Evolutionary conservation across 441 rosid genomes (phyloP), one percentile per base, ranked within the genome.

Genomic region (Dalechampia spathulata): DNA sequence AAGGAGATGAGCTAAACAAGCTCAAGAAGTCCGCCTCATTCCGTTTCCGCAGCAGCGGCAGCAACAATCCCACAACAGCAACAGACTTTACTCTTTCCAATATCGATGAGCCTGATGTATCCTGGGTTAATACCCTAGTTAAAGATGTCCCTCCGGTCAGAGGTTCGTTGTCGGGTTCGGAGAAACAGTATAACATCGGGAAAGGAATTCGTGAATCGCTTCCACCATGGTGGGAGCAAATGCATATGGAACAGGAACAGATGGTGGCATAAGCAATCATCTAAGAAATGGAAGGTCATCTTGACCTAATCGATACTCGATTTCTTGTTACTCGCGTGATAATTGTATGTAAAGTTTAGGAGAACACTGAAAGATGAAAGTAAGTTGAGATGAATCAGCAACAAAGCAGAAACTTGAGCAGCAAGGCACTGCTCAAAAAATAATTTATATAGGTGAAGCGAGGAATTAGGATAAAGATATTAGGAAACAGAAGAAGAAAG

Each of bases 171-270:
- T 68, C 27, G 47, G 66, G n/a, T n/a, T n/a, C n/a, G 16, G 77
- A 71, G 52, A 61, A 43, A 48, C 76, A 68, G 51, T 75, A 71
- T 52, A 72, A 55, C 48, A 43, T 52, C 11, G 40, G 70, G 7
- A 63, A 65, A 42, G 75, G 63, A 7, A 65, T 2, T 43, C 74
- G 62, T 0, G 86, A 75, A 22, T 39, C 61, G 44, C 52, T 68
- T 55, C 78, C 90, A 8, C 66, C 75, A 21, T 90, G 95, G 92
- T 66, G 67, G 79, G 94, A 84, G 74, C 86, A 84, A 66, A 59
- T 88, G 87, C 86, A 81, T 65, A 77, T 78, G 61, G 96, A 91
- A 51, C 94, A 78, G 65, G 89, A 88, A 83, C 98, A 81, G 82
- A 81, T 83, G 78, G 92, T 77, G 80, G 98, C 94, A 32, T 90